These are phyloP conservation scores for Arabidopsis thaliana DNA, from an alignment of 345 rosid genomes.

Conservation along the genomic window DNA sequence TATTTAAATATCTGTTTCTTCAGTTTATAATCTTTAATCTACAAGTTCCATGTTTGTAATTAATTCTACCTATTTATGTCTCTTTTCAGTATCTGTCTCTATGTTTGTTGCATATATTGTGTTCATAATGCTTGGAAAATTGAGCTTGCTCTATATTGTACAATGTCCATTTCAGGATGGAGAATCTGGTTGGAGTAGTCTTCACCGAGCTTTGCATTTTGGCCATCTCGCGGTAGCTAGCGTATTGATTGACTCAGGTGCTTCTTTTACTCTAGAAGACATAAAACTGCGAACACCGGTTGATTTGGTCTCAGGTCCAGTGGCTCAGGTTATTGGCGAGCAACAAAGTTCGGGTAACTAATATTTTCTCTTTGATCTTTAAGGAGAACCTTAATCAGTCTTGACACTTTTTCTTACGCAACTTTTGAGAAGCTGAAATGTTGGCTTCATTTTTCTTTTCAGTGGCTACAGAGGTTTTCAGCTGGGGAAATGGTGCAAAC, in stretches of 20 bases:
- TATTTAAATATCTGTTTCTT: neutral
- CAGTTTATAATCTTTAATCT: neutral
- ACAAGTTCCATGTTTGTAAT: neutral
- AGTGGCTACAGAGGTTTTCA: constrained; percentile 89
- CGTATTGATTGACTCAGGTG: constrained; percentile 77
- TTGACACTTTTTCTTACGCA: neutral
- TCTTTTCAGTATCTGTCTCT: neutral
- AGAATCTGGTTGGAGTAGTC: constrained; percentile 99
- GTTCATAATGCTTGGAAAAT: neutral
- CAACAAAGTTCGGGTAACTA: constrained; percentile 58
- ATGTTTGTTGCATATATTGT: neutral
- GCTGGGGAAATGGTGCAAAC: constrained; percentile 99
- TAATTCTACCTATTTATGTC: constrained; percentile 3
- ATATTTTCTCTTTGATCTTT: constrained; percentile 32
- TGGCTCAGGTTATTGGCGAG: constrained; percentile 64
- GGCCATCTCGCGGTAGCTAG: constrained; percentile 99
- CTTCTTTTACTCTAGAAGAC: constrained; percentile 74
- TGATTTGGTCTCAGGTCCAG: constrained; percentile 94
- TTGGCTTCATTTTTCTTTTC: constrained; percentile 24
- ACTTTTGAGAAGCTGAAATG: constrained; percentile 23
- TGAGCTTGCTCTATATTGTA: constrained; percentile 6
- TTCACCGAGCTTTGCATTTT: constrained; percentile 95
- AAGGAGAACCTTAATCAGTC: constrained; percentile 23
- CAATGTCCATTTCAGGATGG: constrained; percentile 71
- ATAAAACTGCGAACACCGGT: constrained; percentile 75